Evolutionary conservation across 2,329 filamentous ascomycete genomes (phyloP), one percentile per base, ranked within the genome.

Genomic region (Paracoccidioides lutzii): DNA sequence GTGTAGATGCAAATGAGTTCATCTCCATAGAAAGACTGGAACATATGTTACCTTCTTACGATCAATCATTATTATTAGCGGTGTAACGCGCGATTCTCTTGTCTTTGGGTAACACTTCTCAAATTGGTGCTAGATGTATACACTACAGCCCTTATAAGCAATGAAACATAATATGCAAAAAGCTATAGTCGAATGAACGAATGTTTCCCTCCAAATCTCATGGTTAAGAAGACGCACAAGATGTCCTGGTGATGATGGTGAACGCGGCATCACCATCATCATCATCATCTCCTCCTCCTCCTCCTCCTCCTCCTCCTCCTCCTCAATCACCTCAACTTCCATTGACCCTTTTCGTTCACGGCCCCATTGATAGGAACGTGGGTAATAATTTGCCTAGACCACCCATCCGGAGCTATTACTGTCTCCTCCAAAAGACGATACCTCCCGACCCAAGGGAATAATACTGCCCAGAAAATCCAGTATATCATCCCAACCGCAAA

Each of bases 361-460:
- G 57, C 54, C 22, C 22, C 22, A 22, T 22, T 22, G 38, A 64
- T 40, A 6, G 78, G 76, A 58, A 72, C 65, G 56, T 65, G 73
- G 2, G 73, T 67, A 62, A 83, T 83, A 2, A 78, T 73, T 54
- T 71, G 80, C 37, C 78, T 72, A 61, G 81, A 81, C 82, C 82
- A 85, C 1, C 82, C 81, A 64, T 85, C 82, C 44, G 79, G 74
- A 58, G 81, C 78, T 6, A 84, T 67, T 1, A 75, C 66, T 0
- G 71, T 74, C 66, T 82, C 77, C 55, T 78, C 75, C 2, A 81
- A 73, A 8, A 86, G 72, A 61, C 79, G 73, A 62, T 85, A 74
- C 14, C 63, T 60, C 12, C 69, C 69, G 32, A 68, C 51, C 52
- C 71, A 69, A 0, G 77, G 77, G 57, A 78, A 57, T 5, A 78